Evolutionary conservation across 2,329 filamentous ascomycete genomes (phyloP).

Genomic region (Ophiocordyceps australis): DNA sequence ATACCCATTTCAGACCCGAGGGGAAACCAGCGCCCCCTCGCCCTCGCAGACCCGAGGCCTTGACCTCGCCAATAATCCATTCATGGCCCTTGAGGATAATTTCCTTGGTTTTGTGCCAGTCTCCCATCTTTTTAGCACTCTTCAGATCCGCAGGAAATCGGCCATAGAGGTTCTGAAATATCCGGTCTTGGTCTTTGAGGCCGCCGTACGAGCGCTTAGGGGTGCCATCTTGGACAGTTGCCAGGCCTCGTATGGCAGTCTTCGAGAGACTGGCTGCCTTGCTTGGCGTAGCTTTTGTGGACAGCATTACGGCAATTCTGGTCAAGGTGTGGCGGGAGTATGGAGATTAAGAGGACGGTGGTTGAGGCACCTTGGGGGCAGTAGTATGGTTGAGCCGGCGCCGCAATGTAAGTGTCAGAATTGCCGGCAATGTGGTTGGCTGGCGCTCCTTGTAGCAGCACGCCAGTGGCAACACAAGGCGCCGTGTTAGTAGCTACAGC

Average conservation of each 20-base stretch:
- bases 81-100: conserved; percentile 94
- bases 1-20: conserved; percentile 96
- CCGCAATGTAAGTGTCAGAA: conserved; percentile 15
- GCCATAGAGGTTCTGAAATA: conserved; percentile 97
- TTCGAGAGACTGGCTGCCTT: conserved; percentile 21
- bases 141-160: conserved; percentile 83
- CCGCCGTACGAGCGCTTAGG: conserved; percentile 65
- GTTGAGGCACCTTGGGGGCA: conserved; percentile 18
- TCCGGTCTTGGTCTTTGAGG: conserved; percentile 89
- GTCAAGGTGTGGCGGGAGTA: conserved; percentile 6
- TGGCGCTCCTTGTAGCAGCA: too few relatives aligned
- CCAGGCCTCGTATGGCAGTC: conserved; percentile 47
- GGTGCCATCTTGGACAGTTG: conserved; percentile 58
- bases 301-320: conserved; percentile 21
- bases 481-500: conserved; percentile 13
- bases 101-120: conserved; percentile 99
- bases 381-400: conserved; percentile 10
- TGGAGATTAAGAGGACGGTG: conserved; percentile 10
- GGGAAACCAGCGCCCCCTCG: conserved; percentile 96
- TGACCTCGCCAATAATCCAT: conserved; percentile 96
- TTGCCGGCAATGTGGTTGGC: conserved; percentile 20
- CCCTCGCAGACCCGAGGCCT: conserved; percentile 86
- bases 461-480: too few relatives aligned
- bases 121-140: conserved; percentile 92
- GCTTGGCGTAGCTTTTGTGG: conserved; percentile 21